These are phyloP conservation scores for Chlamydomonas incerta DNA, from an alignment of 139 green algal species.

Conservation along the genomic window DNA sequence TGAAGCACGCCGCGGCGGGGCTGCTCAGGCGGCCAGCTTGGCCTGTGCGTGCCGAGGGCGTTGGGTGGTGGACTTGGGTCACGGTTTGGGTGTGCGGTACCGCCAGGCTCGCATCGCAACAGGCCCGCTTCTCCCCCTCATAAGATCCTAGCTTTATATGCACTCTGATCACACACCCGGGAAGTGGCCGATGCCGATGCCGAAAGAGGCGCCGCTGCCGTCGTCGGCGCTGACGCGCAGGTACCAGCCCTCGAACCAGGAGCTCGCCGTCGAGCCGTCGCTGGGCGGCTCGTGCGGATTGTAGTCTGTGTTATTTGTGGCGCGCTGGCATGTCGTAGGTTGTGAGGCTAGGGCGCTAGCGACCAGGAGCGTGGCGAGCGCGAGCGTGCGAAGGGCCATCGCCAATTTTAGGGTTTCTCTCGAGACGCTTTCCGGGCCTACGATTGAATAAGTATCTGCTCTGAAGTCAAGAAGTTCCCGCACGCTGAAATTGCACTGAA, in stretches of 20 bases:
- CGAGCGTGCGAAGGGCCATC: too few species aligned
- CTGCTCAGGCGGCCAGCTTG: not conserved
- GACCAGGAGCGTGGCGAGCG: too few species aligned
- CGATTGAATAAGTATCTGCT: too few species aligned
- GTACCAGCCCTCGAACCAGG: slow-evolving; percentile 36
- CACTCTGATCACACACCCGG: not conserved
- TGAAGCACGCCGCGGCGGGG: slow-evolving; percentile 27
- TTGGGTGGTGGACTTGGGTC: not conserved
- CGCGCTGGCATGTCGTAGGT: too few species aligned
- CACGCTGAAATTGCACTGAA: too few species aligned
- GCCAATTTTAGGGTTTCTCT: too few species aligned
- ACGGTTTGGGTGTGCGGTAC: too few species aligned
- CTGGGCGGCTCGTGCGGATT: not conserved
- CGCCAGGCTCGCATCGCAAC: too few species aligned
- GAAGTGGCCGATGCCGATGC: slow-evolving; percentile 16
- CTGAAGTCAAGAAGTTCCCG: too few species aligned
- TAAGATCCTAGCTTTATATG: not conserved
- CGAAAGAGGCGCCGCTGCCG: not conserved
- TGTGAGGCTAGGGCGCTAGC: too few species aligned
- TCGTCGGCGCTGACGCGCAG: not conserved
- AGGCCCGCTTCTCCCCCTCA: too few species aligned
- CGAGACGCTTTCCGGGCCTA: too few species aligned
- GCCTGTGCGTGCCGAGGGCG: not conserved
- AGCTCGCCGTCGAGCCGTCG: not conserved
- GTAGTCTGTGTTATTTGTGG: not conserved